Base-by-base conservation (phyloP, 108 stramenopile species). In the Skeletonema marinoi region DNA sequence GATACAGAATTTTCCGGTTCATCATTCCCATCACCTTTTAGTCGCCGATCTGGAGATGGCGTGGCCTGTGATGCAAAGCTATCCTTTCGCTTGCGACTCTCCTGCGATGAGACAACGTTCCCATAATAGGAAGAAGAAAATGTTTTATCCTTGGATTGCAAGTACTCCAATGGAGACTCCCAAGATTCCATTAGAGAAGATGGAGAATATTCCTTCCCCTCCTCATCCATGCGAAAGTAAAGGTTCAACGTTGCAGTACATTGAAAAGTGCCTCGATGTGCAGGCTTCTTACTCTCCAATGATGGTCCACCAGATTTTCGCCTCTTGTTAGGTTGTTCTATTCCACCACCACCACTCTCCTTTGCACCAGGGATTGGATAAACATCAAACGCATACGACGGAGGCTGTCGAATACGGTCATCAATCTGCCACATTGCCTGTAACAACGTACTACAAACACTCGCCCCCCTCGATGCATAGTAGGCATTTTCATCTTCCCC, bases 391-490 rank as follows among this genome's bases (percentile, higher is more conserved):
- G 44, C n/a, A 54, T 90, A 94, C 8, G 72, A 70, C 42, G 93
- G 93, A 36, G 89, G 87, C 61, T 92, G 90, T 42, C 86, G 78
- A 14, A 94, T 87, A 13, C 90, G 68, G 30, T 80, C 86, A 65
- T 92, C 91, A 66, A 94, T 94, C 60, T 94, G 93, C 51, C 89
- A 84, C 89, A 94, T 91, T 6, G 91, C 91, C 82, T 94, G 90
- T 13, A 94, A 76, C 59, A 94, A 70, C 8, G 88, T 85, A 46
- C 86, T 88, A 62, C 91, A 94, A 11, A 91, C 89, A 67, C 85
- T 88, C 12, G 93, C 93, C 30, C 90, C 93, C 19, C 91, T 78
- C 3, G 90, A 88, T 2, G 85, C 82, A 64, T 86, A 88, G 68
- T 90, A 91, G 1, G 86, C 86, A 77, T 92, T 85, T 42, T 87